These are phyloP conservation scores for Saccharomycopsis amapae DNA, from an alignment of 805 yeast genomes.

Conservation along the genomic window DNA sequence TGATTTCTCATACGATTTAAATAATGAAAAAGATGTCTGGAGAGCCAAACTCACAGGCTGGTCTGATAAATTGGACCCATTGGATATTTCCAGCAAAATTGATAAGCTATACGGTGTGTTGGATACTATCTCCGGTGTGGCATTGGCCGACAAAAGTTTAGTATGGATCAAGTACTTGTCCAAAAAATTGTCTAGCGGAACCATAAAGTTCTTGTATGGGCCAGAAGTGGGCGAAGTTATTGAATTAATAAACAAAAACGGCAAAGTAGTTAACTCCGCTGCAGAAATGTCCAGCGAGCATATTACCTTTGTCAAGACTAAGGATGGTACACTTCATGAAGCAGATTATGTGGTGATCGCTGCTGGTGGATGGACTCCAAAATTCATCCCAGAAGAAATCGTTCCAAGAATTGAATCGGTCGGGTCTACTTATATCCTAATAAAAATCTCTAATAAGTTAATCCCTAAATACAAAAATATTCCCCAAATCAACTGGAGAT, in stretches of 20 bases:
- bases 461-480: conserved; percentile 23
- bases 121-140: conserved; percentile 29
- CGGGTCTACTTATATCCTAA: conserved; percentile 29
- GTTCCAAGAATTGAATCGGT: conserved; percentile 26
- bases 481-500: conserved; percentile 24
- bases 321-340: conserved; percentile 26
- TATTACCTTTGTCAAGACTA: conserved; percentile 27
- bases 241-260: conserved; percentile 12
- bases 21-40: conserved; percentile 23
- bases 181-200: conserved; percentile 22
- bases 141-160: conserved; percentile 29
- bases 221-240: conserved; percentile 17
- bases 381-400: conserved; percentile 28
- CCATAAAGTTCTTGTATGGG: conserved; percentile 22
- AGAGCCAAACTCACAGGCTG: conserved; percentile 24
- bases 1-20: conserved; percentile 21
- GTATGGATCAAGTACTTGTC: conserved; percentile 28
- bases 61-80: conserved; percentile 18
- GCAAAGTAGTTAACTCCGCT: conserved; percentile 12
- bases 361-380: conserved; percentile 30
- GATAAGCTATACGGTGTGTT: conserved; percentile 24
- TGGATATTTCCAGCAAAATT: conserved; percentile 18
- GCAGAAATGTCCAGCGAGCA: conserved; percentile 18
- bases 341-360: conserved; percentile 27
- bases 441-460: conserved; percentile 23